Evolutionary conservation across 176 grass and related monocot genomes (phyloP).

Genomic region (Pontederia crassipes): DNA sequence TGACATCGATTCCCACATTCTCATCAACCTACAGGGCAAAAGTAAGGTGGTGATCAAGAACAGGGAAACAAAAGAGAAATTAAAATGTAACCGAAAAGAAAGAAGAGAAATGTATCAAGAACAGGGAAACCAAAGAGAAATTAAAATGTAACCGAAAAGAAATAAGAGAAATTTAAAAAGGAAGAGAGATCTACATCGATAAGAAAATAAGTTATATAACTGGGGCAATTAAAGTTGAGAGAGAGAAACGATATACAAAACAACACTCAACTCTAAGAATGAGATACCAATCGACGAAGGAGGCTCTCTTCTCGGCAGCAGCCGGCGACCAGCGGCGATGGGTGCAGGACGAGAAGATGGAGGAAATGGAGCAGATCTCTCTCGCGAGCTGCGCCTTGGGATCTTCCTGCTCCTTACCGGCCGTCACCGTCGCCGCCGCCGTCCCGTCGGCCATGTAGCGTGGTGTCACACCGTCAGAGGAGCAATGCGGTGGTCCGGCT

Average conservation of each 20-base stretch:
- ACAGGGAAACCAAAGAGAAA: too few species aligned
- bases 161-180: too few species aligned
- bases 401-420: slow-evolving; percentile 20
- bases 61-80: background rate
- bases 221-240: background rate
- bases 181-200: background rate
- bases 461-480: background rate
- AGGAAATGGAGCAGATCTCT: slow-evolving; percentile 38
- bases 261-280: slow-evolving; percentile 51
- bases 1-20: slow-evolving; percentile 38
- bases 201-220: background rate
- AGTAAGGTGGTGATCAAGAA: background rate
- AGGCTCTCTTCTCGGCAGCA: background rate
- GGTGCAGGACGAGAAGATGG: slow-evolving; percentile 46
- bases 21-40: slow-evolving; percentile 35
- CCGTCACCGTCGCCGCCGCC: slow-evolving; percentile 20
- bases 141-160: too few species aligned
- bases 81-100: too few species aligned
- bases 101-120: too few species aligned
- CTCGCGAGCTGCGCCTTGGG: slow-evolving; percentile 23
- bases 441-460: background rate
- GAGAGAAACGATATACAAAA: background rate
- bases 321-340: slow-evolving; percentile 38
- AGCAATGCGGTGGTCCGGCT: background rate
- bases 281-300: slow-evolving; percentile 90